Conservation (phyloP, 208 protist species). For the Sergeia podlipaevii region DNA sequence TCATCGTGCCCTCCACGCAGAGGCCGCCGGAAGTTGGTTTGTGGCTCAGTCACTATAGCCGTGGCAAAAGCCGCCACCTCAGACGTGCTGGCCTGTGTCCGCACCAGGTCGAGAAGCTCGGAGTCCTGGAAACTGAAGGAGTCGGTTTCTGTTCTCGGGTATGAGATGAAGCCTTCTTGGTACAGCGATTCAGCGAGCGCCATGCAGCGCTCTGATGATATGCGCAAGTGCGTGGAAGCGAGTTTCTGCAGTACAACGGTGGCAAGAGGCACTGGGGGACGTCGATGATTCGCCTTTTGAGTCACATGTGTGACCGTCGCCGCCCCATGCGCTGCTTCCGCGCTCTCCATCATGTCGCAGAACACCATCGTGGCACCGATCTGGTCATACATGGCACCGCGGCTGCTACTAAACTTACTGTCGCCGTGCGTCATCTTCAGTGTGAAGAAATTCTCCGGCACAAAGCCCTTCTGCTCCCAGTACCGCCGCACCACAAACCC, state of each 20-base stretch:
- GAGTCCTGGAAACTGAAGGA: constrained; percentile 85
- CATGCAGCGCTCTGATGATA: constrained; percentile 96
- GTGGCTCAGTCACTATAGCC: constrained; percentile 50
- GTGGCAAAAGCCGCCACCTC: constrained; percentile 51
- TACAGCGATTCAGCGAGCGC: constrained; percentile 90
- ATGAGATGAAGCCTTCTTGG: constrained; percentile 92
- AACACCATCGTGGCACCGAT: constrained; percentile 67
- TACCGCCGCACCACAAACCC: constrained; percentile 91
- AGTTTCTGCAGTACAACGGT: constrained; percentile 98
- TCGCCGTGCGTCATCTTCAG: constrained; percentile 49
- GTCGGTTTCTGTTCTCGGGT: constrained; percentile 98
- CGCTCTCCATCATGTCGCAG: constrained; percentile 56
- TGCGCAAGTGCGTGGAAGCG: constrained; percentile 89
- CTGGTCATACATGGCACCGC: constrained; percentile 75
- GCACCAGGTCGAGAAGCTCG: constrained; percentile 82
- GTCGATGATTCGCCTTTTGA: constrained; percentile 64
- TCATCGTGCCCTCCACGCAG: constrained; percentile 95
- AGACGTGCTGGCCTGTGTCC: constrained; percentile 52
- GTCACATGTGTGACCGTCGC: constrained; percentile 54
- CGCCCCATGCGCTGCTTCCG: constrained; percentile 31
- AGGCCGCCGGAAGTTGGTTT: constrained; percentile 85
- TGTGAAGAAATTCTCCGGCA: constrained; percentile 79
- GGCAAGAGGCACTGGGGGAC: constrained; percentile 93
- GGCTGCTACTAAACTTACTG: constrained; percentile 45
- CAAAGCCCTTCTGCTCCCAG: constrained; percentile 82